These are phyloP conservation scores for Neurospora sp. DNA, from an alignment of 495 filamentous ascomycete species.

Conservation along the genomic window DNA sequence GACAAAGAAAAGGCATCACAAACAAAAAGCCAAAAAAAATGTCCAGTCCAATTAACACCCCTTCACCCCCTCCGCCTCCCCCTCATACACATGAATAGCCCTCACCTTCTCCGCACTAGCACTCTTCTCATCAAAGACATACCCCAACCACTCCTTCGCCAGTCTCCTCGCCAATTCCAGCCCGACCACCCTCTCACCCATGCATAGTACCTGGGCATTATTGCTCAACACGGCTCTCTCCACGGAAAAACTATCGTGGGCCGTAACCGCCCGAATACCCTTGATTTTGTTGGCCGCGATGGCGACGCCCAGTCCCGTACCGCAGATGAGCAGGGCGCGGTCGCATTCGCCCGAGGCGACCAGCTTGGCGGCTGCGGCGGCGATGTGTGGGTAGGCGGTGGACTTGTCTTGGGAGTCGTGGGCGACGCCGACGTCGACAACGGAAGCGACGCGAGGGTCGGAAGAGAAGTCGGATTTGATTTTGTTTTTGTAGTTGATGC, in stretches of 20 bases:
- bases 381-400: constrained; percentile 74
- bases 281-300: constrained; percentile 83
- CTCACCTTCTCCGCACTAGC: constrained; percentile 65
- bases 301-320: constrained; percentile 76
- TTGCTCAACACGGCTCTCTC: constrained; percentile 76
- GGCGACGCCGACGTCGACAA: constrained; percentile 54
- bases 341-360: constrained; percentile 61
- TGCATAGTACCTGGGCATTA: constrained; percentile 80
- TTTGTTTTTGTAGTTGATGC: constrained; percentile 66
- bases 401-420: constrained; percentile 47
- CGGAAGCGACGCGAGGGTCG: constrained; percentile 53
- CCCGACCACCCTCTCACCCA: constrained; percentile 78
- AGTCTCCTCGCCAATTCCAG: constrained; percentile 68
- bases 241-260: constrained; percentile 76
- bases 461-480: constrained; percentile 63
- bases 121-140: constrained; percentile 67
- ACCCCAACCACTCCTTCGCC: constrained; percentile 72
- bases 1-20: not conserved
- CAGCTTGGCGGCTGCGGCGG: constrained; percentile 57
- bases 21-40: not conserved
- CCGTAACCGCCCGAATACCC: constrained; percentile 75
- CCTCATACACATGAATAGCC: constrained; percentile 65
- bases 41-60: not conserved
- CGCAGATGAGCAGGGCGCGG: constrained; percentile 77
- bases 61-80: constrained; percentile 9